Percentiles rank a stretch among this genome's conserved stretches.
Conservation (phyloP, 2,329 filamentous ascomycete species). For the Venturia aucupariae region DNA sequence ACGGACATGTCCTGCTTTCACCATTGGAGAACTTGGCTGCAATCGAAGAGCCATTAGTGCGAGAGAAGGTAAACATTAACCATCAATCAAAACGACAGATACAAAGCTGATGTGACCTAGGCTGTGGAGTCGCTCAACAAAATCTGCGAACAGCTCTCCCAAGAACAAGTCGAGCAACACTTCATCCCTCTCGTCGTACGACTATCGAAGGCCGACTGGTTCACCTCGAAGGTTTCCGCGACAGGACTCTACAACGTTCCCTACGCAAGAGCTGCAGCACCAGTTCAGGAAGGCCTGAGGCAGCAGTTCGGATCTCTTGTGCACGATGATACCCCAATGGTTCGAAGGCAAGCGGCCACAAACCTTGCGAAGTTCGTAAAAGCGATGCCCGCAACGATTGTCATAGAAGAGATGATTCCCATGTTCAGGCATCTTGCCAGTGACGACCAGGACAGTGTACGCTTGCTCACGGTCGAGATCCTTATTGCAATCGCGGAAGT, state of each 20-base stretch:
- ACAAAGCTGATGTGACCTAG: conserved; percentile 40
- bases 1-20: conserved; percentile 90
- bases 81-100: background rate
- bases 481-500: conserved; percentile 94
- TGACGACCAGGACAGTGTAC: conserved; percentile 96
- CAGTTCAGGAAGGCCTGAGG: conserved; percentile 83
- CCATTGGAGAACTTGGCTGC: conserved; percentile 96
- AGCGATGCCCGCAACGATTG: conserved; percentile 83
- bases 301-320: conserved; percentile 89
- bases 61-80: conserved; percentile 68
- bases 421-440: conserved; percentile 93
- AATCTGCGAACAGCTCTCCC: conserved; percentile 86
- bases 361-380: conserved; percentile 97
- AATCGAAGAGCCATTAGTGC: conserved; percentile 94
- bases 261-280: conserved; percentile 80
- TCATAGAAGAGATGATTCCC: conserved; percentile 98
- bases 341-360: conserved; percentile 90
- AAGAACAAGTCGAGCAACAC: conserved; percentile 90
- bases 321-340: conserved; percentile 98
- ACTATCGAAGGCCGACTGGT: conserved; percentile 99
- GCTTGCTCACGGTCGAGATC: conserved; percentile 90
- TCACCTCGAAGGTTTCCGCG: conserved; percentile 97
- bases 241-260: conserved; percentile 90
- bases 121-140: conserved; percentile 99
- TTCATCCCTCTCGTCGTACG: conserved; percentile 94